A percentile compares a stretch with the other conserved stretches of the same genome.
Evolutionary conservation across 352 stramenopile species (phyloP).

Genomic region (Globisporangium splendens): DNA sequence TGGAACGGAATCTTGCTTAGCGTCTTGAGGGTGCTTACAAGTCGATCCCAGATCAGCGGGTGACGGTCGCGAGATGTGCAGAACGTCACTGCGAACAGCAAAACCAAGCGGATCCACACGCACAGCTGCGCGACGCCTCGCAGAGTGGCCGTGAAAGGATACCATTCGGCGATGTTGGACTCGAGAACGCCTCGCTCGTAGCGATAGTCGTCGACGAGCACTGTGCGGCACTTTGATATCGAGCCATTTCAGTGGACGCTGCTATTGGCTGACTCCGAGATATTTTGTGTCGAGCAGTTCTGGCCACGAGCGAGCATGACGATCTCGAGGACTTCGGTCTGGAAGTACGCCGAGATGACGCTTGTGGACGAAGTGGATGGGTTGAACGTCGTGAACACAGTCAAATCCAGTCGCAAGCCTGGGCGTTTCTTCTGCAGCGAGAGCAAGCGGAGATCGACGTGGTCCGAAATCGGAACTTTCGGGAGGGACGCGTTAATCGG

Average conservation of each 20-base stretch:
- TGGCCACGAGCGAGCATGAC: conserved; percentile 22
- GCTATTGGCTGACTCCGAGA: too few relatives aligned
- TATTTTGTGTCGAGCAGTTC: neutral
- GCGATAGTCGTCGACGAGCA: conserved; percentile 53
- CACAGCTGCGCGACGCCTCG: conserved; percentile 35
- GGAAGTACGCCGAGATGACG: conserved; percentile 12
- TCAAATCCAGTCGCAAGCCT: conserved; percentile 13
- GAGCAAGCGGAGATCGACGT: conserved; percentile 17
- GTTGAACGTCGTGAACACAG: conserved; percentile 13
- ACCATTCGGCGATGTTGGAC: conserved; percentile 34
- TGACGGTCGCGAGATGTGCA: neutral
- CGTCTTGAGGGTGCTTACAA: conserved; percentile 7
- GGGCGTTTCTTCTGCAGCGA: conserved; percentile 12
- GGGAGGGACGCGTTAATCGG: conserved; percentile 5
- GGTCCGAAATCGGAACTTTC: conserved; percentile 18
- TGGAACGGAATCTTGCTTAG: conserved; percentile 46
- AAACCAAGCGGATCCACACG: conserved; percentile 37
- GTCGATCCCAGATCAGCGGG: neutral
- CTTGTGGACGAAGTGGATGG: conserved; percentile 6
- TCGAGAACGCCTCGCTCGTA: conserved; percentile 38
- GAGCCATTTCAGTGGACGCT: too few relatives aligned
- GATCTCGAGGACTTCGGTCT: conserved; percentile 21
- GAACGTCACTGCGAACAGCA: conserved; percentile 31
- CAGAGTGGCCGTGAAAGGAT: conserved; percentile 22
- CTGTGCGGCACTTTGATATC: conserved; percentile 13